Evolutionary conservation across 805 yeast genomes (phyloP).

Genomic region (Candida morakotiae): DNA sequence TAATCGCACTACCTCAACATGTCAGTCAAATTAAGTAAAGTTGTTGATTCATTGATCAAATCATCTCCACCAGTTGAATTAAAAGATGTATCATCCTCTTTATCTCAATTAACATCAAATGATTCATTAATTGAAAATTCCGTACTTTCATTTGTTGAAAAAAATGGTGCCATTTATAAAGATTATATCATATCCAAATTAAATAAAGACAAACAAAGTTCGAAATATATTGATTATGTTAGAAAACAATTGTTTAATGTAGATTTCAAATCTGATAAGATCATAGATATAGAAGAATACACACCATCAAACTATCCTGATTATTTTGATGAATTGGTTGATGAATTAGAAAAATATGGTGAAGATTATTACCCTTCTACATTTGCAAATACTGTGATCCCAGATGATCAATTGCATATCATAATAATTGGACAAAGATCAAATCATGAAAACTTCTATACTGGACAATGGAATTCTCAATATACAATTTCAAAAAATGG

Average conservation of each 20-base stretch:
- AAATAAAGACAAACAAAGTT: conserved; percentile 26
- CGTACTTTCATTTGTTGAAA: conserved; percentile 24
- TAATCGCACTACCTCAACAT: too few species aligned
- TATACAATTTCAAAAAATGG: conserved; percentile 38
- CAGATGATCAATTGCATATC: conserved; percentile 37
- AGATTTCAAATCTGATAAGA: conserved; percentile 47
- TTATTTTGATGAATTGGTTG: conserved; percentile 25
- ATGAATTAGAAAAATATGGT: conserved; percentile 47
- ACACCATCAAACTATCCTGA: conserved; percentile 22
- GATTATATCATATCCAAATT: conserved; percentile 28
- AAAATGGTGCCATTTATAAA: conserved; percentile 27
- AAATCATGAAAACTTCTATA: conserved; percentile 77
- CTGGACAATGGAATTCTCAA: conserved; percentile 81
- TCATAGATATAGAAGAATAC: conserved; percentile 49
- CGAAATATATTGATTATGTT: conserved; percentile 52
- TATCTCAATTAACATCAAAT: conserved; percentile 20
- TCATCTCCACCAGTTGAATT: conserved; percentile 40
- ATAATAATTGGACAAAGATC: conserved; percentile 68
- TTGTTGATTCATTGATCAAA: conserved; percentile 27
- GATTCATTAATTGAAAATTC: conserved; percentile 17
- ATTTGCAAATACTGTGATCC: conserved; percentile 42
- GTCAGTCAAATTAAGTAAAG: conserved; percentile 17
- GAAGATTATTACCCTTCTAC: conserved; percentile 62
- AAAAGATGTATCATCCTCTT: conserved; percentile 20
- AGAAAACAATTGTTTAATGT: conserved; percentile 50